Base-by-base conservation (phyloP, 1,284 basidiomycete species). In the Athelia psychrophila region DNA sequence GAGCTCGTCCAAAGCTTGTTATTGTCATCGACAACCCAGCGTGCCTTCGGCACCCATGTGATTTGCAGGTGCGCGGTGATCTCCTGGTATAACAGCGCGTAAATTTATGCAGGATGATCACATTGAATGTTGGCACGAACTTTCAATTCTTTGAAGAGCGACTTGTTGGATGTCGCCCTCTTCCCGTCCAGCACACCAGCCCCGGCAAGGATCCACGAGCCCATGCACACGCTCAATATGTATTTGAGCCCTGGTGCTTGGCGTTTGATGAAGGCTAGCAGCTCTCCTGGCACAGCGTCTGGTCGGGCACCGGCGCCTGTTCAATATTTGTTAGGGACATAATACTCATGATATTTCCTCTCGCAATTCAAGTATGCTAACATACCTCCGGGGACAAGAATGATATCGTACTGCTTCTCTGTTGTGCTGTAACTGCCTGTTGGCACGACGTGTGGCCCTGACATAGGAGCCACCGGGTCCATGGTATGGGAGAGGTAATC, bases 21-120 rank as follows among this genome's bases (percentile, higher is more conserved):
- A 25, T 59, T 56, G 12, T 71, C 71, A 49, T 72, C 71, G 2
- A 67, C 64, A 20, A 72, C 71, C 65, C 65, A 75, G 12, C 73
- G 63, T 16, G 73, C 73, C 33, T 66, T 67, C 10, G 63, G 58
- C 6, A 71, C 61, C 72, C 71, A 72, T 8, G 56, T 52, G 38
- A 70, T 64, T 2, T 55, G 54, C 22, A 52, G 48, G 22, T 64
- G 49, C 38, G 55, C 59, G 2, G 64, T 62, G 3, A 50, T 53
- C 20, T 57, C 60, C 65, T 67, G 50, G 12, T 33, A 3, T 15
- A 9, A 23, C 10, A 15, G 44, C 3, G 30, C 44, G 36, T 36
- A 2, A 49, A 19, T n/a, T n/a, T 48, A 36, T 3, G 30, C 24
- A 23, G 19, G 18, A 30, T 16, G 25, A 23, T 44, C 10, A 23